Base-by-base conservation (phyloP, 768 basidiomycete species). In the Macrolepiota dolichaula region DNA sequence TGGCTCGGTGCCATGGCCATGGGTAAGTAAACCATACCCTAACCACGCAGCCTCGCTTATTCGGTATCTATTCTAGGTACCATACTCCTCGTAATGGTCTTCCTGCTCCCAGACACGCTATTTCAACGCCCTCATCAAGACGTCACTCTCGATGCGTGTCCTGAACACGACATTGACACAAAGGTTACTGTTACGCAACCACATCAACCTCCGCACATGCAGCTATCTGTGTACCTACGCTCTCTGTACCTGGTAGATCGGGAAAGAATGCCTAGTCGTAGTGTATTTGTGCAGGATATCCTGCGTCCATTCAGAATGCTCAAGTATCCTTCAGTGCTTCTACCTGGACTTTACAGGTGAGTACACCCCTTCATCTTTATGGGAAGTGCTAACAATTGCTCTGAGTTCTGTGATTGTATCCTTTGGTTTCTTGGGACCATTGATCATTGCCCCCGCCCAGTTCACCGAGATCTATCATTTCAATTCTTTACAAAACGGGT, bases 1-100 rank as follows among this genome's bases (percentile, higher is more conserved):
- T 78, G 75, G 68, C 64, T 76, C n/a, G 73, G 75, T 22, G 72
- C 73, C 13, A 78, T 79, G 17, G 58, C 76, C n/a, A 72, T 76
- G 57, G 75, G 72, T 32, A 50, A 55, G n/a, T n/a, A n/a, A n/a
- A n/a, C n/a, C n/a, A n/a, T n/a, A n/a, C n/a, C n/a, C n/a, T n/a
- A n/a, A n/a, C n/a, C n/a, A n/a, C n/a, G n/a, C n/a, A n/a, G n/a
- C n/a, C n/a, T n/a, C n/a, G n/a, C n/a, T n/a, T n/a, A n/a, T n/a
- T n/a, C n/a, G n/a, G n/a, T n/a, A n/a, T n/a, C n/a, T n/a, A n/a
- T n/a, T n/a, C n/a, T 61, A 68, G 76, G 49, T 67, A 65, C 19
- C 51, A 58, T 6, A 56, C 63, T 10, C 72, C 69, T 65, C 9
- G 67, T 9, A 68, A 66, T 58, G 66, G 69, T n/a, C 40, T 58